Base-by-base conservation (phyloP, 306 rosid genomes). In the Urtica urens region DNA sequence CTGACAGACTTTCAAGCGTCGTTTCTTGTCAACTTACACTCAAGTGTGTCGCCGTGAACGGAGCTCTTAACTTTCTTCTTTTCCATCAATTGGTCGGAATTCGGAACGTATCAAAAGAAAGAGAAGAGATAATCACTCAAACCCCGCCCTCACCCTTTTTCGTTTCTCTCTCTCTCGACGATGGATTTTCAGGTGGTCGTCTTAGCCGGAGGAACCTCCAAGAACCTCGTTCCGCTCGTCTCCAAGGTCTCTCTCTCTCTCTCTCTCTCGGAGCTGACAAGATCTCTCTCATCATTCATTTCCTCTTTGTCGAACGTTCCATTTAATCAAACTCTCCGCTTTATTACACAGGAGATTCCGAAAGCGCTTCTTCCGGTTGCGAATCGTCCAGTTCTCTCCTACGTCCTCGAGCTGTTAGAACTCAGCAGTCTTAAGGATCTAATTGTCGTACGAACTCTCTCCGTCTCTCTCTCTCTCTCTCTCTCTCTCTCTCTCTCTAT, bases 181-280 rank as follows among this genome's bases (percentile, higher is more conserved):
- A 82, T 90, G 99, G 95, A 90, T 75, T 90, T 85, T 53, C 95
- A 90, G 55, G 99, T 90, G 56, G 95, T 90, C 26, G 83, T 90
- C 58, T 77, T 90, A 39, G 94, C 94, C 58, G 99, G 95, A 25
- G 99, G 95, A 55, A 53, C 68, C 65, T 73, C 96, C 11, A 92
- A 75, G 71, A 79, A 82, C 1, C 99, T 92, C 59, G 70, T 69
- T 46, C 99, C 96, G 46, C 80, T 92, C 25, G 88, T 80, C 47
- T 92, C 96, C 31, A 57, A 79, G 95, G 99, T 87, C 53, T 30
- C n/a, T 4, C 28, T 2, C 1, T 39, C 53, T 48, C 23, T 26
- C 40, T 28, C 10, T 9, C 40, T 35, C 40, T 35, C 39, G 34
- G 14, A 10, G 1, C 31, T 22, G 16, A 7, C 21, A 34, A 31